phyloP scores from a whole-genome alignment of 2,329 filamentous ascomycete genomes.

The Trichoderma sp. region DNA sequence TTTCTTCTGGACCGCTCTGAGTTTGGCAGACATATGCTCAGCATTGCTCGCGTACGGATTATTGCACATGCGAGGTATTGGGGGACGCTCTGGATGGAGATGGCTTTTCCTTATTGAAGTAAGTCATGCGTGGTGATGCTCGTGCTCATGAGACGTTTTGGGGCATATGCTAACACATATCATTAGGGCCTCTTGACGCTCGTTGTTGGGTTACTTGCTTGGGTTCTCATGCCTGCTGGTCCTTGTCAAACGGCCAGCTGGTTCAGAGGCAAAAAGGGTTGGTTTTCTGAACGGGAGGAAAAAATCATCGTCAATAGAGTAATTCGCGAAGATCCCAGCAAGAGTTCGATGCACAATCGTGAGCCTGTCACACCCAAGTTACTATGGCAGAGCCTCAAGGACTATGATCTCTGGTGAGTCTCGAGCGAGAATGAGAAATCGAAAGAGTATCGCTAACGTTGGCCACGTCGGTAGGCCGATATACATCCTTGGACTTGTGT shows the following conservation, averaged over 20 bases:
- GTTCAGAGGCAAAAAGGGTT: constrained; percentile 53
- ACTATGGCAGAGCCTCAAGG: constrained; percentile 53
- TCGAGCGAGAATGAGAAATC: background rate
- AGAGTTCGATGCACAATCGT: constrained; percentile 62
- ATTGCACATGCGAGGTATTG: constrained; percentile 40
- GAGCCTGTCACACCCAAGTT: constrained; percentile 45
- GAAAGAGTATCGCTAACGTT: background rate
- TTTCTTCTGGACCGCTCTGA: constrained; percentile 71
- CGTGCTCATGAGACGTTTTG: background rate
- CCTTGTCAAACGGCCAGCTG: constrained; percentile 51
- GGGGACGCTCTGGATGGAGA: constrained; percentile 42
- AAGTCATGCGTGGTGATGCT: background rate
- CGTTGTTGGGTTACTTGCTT: constrained; percentile 27
- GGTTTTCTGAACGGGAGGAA: constrained; percentile 45
- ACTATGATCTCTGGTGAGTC: constrained; percentile 59
- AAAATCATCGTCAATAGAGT: constrained; percentile 59
- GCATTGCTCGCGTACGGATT: constrained; percentile 50
- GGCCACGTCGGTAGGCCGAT: background rate
- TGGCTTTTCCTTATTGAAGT: constrained; percentile 33
- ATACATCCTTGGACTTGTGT: constrained; percentile 47
- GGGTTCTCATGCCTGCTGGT: constrained; percentile 29
- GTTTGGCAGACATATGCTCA: constrained; percentile 54
- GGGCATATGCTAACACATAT: background rate
- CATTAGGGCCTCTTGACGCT: constrained; percentile 34
- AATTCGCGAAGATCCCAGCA: constrained; percentile 57